A percentile compares a stretch with the other conserved stretches of the same genome.
Evolutionary conservation across 371 early-diverging fungal species (phyloP).

Genomic region (Haplosporangium sp.): DNA sequence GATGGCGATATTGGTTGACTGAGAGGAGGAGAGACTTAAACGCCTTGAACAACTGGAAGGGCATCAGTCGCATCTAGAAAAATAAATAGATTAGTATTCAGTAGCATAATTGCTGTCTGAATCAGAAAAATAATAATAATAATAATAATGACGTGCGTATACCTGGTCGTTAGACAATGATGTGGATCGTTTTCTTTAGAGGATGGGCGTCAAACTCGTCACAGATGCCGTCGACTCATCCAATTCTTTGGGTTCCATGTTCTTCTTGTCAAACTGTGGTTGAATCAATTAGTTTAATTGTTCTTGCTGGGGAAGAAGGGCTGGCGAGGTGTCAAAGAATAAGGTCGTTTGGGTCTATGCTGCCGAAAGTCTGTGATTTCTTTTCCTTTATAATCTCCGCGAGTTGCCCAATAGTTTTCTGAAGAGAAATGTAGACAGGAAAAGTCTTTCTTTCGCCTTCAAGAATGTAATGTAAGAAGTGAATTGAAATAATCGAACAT

Average conservation of each 20-base stretch:
- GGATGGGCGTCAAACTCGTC: not conserved
- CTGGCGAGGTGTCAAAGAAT: not conserved
- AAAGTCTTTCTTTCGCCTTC: not conserved
- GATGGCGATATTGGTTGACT: too few relatives aligned
- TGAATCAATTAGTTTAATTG: not conserved
- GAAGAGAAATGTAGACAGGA: not conserved
- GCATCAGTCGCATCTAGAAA: too few relatives aligned
- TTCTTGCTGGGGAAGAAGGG: slow-evolving; percentile 2
- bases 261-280: not conserved
- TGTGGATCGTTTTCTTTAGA: slow-evolving; percentile 11
- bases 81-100: too few relatives aligned
- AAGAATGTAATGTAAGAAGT: not conserved
- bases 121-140: too few relatives aligned
- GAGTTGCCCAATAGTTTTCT: not conserved
- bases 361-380: not conserved
- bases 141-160: too few relatives aligned
- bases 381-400: not conserved
- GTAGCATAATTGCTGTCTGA: too few relatives aligned
- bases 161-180: slow-evolving; percentile 10
- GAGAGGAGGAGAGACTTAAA: too few relatives aligned
- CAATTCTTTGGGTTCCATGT: not conserved
- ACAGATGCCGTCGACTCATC: slow-evolving; percentile 4
- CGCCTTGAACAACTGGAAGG: too few relatives aligned
- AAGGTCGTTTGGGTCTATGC: not conserved
- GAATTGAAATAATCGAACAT: not conserved